Percentiles rank a stretch among this genome's conserved stretches.
These are phyloP conservation scores for Phaeotremella skinneri DNA, from an alignment of 768 basidiomycete genomes.

Conservation along the genomic window DNA sequence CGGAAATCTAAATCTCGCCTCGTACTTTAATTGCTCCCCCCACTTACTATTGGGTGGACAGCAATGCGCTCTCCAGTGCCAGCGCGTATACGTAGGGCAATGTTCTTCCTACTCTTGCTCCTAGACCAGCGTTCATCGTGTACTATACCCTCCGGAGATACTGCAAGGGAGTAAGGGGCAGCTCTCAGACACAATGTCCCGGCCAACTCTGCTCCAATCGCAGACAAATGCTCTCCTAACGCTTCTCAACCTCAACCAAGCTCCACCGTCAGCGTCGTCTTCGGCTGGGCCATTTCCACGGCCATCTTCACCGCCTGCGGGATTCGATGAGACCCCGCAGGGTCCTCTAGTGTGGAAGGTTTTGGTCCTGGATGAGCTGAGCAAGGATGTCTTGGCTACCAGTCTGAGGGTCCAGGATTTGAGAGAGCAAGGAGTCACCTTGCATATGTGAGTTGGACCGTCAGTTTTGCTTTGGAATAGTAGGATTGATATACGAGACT, in stretches of 20 bases:
- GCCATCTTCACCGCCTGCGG: constrained; percentile 28
- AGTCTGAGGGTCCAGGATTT: constrained; percentile 93
- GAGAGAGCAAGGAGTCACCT: constrained; percentile 91
- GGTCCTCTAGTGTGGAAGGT: constrained; percentile 94
- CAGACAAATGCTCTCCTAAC: constrained; percentile 82
- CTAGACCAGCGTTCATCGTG: not conserved
- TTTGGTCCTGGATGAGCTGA: constrained; percentile 87
- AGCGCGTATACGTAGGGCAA: not conserved
- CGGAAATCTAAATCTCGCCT: no score
- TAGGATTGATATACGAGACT: not conserved
- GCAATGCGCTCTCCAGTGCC: no score
- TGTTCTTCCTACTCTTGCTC: constrained; percentile 1
- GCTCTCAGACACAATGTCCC: constrained; percentile 25
- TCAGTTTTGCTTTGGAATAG: not conserved
- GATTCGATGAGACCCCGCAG: constrained; percentile 43
- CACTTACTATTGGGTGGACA: no score
- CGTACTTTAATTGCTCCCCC: not conserved
- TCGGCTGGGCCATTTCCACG: constrained; percentile 52
- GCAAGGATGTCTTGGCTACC: constrained; percentile 94
- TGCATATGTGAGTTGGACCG: constrained; percentile 79
- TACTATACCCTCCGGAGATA: no score
- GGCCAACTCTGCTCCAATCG: constrained; percentile 69
- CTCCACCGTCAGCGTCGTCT: constrained; percentile 54
- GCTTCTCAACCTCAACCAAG: constrained; percentile 76
- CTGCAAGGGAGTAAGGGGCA: not conserved